Evolutionary conservation across 1,284 basidiomycete species (phyloP).

Genomic region (Puccinia horiana): DNA sequence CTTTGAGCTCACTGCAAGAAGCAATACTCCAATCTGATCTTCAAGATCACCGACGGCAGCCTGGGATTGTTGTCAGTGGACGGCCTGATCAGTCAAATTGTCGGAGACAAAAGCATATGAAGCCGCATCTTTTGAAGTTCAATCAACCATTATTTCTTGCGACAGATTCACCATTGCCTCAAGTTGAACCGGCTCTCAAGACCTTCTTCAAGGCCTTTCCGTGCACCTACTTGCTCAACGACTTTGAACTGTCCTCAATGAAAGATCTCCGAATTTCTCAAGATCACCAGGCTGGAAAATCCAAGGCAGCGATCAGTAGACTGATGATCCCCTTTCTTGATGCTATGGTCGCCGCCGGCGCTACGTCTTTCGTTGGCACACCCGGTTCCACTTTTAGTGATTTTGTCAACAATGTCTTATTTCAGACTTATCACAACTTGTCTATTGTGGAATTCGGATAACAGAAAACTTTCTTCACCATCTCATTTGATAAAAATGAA

Average conservation of each 20-base stretch:
- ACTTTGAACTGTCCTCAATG: constrained; percentile 61
- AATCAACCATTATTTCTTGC: constrained; percentile 71
- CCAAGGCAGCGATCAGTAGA: constrained; percentile 58
- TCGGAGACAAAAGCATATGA: constrained; percentile 52
- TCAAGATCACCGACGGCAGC: background rate
- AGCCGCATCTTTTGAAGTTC: constrained; percentile 59
- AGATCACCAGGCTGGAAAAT: constrained; percentile 62
- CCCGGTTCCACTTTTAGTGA: constrained; percentile 66
- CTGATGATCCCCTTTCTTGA: constrained; percentile 70
- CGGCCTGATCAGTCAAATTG: constrained; percentile 32
- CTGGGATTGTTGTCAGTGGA: background rate
- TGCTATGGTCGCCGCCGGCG: constrained; percentile 68
- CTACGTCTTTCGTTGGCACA: constrained; percentile 55
- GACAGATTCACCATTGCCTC: constrained; percentile 64
- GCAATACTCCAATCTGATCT: background rate
- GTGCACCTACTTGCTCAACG: constrained; percentile 68
- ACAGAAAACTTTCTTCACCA: background rate
- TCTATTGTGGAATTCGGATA: constrained; percentile 39
- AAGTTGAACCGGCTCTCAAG: constrained; percentile 62
- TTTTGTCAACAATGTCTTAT: constrained; percentile 69
- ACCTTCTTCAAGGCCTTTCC: constrained; percentile 68
- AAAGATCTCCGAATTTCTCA: constrained; percentile 6
- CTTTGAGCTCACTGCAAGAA: constrained; percentile 1
- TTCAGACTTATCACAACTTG: constrained; percentile 62
- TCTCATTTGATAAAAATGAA: too few species aligned